Evolutionary conservation across 257 asterid species (phyloP), one percentile per base, ranked within the genome.

Genomic region (Solanum pinnatisectum): DNA sequence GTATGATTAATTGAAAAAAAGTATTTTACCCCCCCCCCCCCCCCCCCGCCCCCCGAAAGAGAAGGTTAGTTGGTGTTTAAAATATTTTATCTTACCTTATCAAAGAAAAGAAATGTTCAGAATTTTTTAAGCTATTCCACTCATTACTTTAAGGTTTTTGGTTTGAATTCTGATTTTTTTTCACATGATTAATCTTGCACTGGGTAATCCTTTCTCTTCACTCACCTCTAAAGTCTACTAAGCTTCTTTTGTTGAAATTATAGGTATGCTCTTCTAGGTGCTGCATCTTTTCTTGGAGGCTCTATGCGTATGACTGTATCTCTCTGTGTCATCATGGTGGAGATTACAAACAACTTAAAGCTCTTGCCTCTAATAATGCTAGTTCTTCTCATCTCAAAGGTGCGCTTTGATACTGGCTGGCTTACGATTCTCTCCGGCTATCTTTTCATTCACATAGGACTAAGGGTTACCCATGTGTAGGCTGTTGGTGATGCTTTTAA

Each of bases 251-350:
- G 84, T 79, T 91, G 90, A 84, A 83, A 89, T 73, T 91, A 84
- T 87, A 97, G 98, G 89, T 97, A 97, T 97, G 99, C 99, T 86
- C 94, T 97, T 87, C 87, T 97, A 72, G 99, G 99, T 37, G 99
- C 99, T 88, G 99, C 99, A 86, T 96, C 99, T 87, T 95, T 97
- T 91, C 98, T 97, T 84, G 99, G 99, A 89, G 99, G 99, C 82
- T 97, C 99, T n/a, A 97, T 96, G 99, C 92, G 99, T 90, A 96
- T 97, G 99, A 97, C 99, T 10, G 98, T 97, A 25, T 97, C 99
- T 86, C 98, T 97, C 63, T 97, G 99, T 92, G 99, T 97, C 82
- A 97, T 97, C 85, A 95, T 97, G 98, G 98, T 97, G 42, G 99
- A 97, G 92, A 95, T 97, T 88, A 92, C 99, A 9, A 97, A 96